Base-by-base conservation (phyloP, 306 rosid species). In the Acacia crassicarpa region DNA sequence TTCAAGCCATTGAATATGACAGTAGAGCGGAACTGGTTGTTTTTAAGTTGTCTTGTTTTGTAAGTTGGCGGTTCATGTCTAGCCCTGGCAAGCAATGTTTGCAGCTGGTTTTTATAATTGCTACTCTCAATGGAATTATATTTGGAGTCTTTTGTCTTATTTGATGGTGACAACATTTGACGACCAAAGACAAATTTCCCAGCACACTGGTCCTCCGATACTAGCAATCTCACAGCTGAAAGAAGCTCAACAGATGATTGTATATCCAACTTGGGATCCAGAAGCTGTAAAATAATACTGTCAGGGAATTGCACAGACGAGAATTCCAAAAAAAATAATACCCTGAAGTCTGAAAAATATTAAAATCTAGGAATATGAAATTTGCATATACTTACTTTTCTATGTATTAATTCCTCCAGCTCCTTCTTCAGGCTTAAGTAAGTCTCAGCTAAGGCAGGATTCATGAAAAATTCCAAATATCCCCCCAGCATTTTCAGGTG, bases 401-500 rank as follows among this genome's bases (percentile, higher is more conserved):
- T 85, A 80, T 89, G 98, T 81, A 93, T 88, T 74, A 95, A 74
- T 76, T 92, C 94, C 43, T 92, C 98, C 75, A 92, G 82, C 84
- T 92, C 99, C 75, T 63, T 71, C 90, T 92, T 95, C 78, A 95
- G 84, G 75, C 72, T 78, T 67, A 91, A 62, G 83, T 91, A 93
- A 33, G 92, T 93, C 45, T 90, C 85, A 48, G 98, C 94, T 83
- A 93, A 82, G 75, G 82, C 81, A 71, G 99, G 97, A 79, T 89
- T 89, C 98, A 95, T 95, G 89, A 93, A 95, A 85, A 95, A 93
- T 67, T 93, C 98, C 75, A 95, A 83, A 83, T 91, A 96, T 38
- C 99, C 99, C 67, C 94, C 97, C 91, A 96, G 76, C 99, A 96
- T 92, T 91, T 92, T 96, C 83, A 93, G 81, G 88, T 93, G 97